Evolutionary conservation across 495 filamentous ascomycete genomes (phyloP), one percentile per base, ranked within the genome.

Genomic region (Cryomyces minteri): DNA sequence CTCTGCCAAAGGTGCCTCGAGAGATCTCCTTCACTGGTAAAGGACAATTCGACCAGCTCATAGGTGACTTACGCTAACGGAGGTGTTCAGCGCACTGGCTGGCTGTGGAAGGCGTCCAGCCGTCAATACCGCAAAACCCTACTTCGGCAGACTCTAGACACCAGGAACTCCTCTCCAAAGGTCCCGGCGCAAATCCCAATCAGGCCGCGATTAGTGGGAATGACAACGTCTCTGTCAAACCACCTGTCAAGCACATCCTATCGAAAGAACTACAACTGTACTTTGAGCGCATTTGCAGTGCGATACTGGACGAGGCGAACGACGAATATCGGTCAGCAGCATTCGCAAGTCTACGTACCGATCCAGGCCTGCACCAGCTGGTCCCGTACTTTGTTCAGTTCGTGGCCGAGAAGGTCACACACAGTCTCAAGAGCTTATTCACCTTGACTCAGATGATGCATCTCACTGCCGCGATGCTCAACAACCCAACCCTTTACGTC

Each of bases 191-290:
- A 8, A 90, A 88, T 55, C 73, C 83, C 5, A 79, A 78, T 44
- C 67, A 92, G 40, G 79, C 85, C 6, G 84, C 86, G 25, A 75
- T 90, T 53, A 80, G 80, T 41, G 85, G 85, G 31, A 77, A 74
- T 45, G 84, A 92, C 44, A 84, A 86, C 54, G 72, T 86, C 32
- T 65, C 79, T 41, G 79, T 93, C 57, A 83, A 87, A 51, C 90
- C 90, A 1, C 68, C 83, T 3, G 90, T 98, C 38, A 96, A 95
- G 61, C 92, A 96, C 54, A 74, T 94, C 47, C 69, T 98, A 36
- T 93, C 84, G 46, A 90, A 94, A 58, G 90, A 98, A 59, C 74
- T 95, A 4, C 82, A 88, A 53, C 72, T 95, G n/a, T 96, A 95
- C 69, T 98, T 95, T 49, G 84, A 94, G 54, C 93, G 88, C 54